phyloP scores from a whole-genome alignment of 2,329 filamentous ascomycete species.

The Fusarium sororula region DNA sequence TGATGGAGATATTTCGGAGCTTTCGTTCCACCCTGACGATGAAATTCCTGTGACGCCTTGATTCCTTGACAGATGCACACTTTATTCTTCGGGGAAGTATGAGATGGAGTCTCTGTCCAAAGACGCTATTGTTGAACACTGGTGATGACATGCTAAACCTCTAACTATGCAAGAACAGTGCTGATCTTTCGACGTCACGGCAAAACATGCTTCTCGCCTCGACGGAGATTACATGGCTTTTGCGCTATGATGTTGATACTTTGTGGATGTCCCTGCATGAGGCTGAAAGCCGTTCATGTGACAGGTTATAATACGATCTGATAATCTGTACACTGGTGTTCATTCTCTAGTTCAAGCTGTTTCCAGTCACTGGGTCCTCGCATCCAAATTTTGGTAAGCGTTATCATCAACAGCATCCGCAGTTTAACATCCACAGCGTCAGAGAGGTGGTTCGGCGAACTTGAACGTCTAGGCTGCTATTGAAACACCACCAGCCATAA shows the following conservation, averaged over 20 bases:
- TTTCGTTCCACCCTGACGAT: constrained; percentile 10
- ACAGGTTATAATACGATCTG: neutral
- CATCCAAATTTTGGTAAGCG: neutral
- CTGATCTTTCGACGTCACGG: neutral
- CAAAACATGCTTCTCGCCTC: neutral
- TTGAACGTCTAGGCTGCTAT: neutral
- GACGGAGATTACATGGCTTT: neutral
- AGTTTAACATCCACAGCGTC: neutral
- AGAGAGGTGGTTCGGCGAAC: constrained; percentile 13
- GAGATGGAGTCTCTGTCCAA: neutral
- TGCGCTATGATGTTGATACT: neutral
- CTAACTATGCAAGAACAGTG: neutral
- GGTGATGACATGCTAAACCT: neutral
- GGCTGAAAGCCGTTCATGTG: neutral
- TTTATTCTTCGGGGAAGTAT: neutral
- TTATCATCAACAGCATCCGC: neutral
- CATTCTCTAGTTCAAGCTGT: neutral
- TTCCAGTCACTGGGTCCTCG: neutral
- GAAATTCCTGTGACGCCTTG: neutral
- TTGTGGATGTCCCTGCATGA: neutral
- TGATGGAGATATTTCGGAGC: neutral
- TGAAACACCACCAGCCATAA: neutral
- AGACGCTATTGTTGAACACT: neutral
- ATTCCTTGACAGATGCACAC: neutral
- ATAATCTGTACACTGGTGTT: neutral